phyloP scores from a whole-genome alignment of 371 early-diverging fungal species.

The Rhizomucor pusillus region DNA sequence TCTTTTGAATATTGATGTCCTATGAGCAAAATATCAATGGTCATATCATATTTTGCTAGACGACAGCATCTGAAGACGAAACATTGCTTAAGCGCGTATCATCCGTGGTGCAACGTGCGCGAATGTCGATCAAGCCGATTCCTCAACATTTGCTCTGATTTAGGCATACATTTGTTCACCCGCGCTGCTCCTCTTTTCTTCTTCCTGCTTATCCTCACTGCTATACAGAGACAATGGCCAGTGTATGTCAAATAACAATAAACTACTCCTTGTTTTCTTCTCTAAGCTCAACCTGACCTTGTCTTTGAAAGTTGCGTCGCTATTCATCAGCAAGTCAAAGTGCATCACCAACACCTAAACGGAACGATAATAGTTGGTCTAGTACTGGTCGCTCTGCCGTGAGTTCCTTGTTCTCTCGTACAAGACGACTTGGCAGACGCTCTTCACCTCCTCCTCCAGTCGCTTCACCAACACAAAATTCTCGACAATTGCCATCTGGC shows the following conservation, averaged over 20 bases:
- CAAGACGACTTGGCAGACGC: conserved; percentile 2
- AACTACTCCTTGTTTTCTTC: too few relatives aligned
- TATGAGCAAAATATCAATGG: background rate
- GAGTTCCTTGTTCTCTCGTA: background rate
- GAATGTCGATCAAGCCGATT: conserved; percentile 36
- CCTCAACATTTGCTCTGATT: too few relatives aligned
- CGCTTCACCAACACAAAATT: background rate
- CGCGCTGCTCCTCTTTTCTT: too few relatives aligned
- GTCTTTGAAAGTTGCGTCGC: too few relatives aligned
- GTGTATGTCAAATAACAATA: too few relatives aligned
- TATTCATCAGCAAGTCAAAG: too few relatives aligned
- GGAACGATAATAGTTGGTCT: too few relatives aligned
- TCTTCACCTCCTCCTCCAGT: conserved; percentile 1
- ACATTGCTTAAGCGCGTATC: conserved; percentile 27
- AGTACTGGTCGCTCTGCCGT: background rate
- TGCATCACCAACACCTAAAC: too few relatives aligned
- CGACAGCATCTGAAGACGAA: conserved; percentile 20
- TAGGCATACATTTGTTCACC: too few relatives aligned
- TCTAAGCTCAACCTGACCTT: too few relatives aligned
- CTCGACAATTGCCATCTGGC: background rate
- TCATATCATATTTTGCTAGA: conserved; percentile 9
- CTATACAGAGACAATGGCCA: too few relatives aligned
- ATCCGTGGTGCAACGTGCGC: conserved; percentile 28
- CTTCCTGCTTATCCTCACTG: too few relatives aligned
- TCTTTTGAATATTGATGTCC: background rate